Base-by-base conservation (phyloP, 805 yeast species). In the Ogataea saltuana region DNA sequence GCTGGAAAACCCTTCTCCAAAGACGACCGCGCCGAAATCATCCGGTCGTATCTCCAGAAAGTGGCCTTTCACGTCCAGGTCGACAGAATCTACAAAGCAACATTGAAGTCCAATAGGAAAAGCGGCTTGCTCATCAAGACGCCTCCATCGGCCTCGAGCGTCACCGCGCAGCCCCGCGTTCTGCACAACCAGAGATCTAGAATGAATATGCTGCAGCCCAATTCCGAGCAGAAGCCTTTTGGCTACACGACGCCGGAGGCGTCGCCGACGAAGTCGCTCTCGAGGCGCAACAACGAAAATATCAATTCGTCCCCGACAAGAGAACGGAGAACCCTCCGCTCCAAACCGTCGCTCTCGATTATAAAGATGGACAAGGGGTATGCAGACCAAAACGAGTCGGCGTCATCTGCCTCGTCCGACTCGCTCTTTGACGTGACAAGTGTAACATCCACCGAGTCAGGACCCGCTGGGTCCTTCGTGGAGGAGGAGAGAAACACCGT, bases 31-130 rank as follows among this genome's bases (percentile, higher is more conserved):
- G 66, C 73, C 0, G 35, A 46, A 12, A 74, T 83, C 21, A 74
- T 83, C 12, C 46, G 64, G 19, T 60, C 59, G 8, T 84, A 78
- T 55, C 63, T 83, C 22, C 66, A 63, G 16, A 71, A 65, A 34
- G 53, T 83, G 36, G 85, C 86, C 12, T 73, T 78, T 41, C 71
- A 76, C 43, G 78, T 83, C 12, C 90, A 84, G 61, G 76, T 81
- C n/a, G 78, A 76, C 9, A 63, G 90, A 37, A 75, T 84, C 9
- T 82, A 74, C 59, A 75, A 74, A 52, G 82, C 80, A 2, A 59
- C 70, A 18, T 42, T 72, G 33, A 54, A 49, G 35, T 45, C 61
- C 1, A 60, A 57, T 45, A 53, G 43, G 32, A 44, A 40, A 15
- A 33, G n/a, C 27, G 15, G 31, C 25, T 18, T 25, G 19, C 35